A percentile compares a stretch with the other conserved stretches of the same genome.
Evolutionary conservation across 1,139 yeast species (phyloP).

Genomic region (Lodderomyces pseudojiufengensis): DNA sequence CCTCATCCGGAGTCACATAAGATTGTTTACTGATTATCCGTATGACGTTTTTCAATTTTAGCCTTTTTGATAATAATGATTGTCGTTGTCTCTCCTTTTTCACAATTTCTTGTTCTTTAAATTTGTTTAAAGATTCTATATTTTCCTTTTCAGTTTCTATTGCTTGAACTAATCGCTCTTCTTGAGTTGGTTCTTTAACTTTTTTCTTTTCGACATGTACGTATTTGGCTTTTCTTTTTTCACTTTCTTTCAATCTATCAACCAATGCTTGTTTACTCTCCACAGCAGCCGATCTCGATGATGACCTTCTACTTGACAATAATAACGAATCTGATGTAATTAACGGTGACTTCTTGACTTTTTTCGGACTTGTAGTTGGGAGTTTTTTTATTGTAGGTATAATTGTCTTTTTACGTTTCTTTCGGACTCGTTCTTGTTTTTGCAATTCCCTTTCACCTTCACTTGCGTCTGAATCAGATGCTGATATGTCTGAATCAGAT

Average conservation of each 20-base stretch:
- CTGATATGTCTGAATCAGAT: constrained; percentile 53
- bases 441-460: constrained; percentile 67
- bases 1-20: constrained; percentile 49
- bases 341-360: constrained; percentile 17
- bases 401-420: constrained; percentile 33
- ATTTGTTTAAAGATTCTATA: constrained; percentile 65
- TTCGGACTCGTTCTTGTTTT: constrained; percentile 44
- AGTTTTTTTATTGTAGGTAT: constrained; percentile 48
- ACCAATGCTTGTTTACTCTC: constrained; percentile 77
- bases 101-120: constrained; percentile 79
- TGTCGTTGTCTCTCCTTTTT: constrained; percentile 77
- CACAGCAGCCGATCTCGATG: constrained; percentile 75
- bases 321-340: constrained; percentile 48
- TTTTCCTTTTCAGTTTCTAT: constrained; percentile 79
- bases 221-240: constrained; percentile 54
- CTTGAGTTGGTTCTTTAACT: constrained; percentile 69
- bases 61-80: constrained; percentile 61
- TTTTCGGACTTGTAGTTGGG: constrained; percentile 14
- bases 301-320: constrained; percentile 57
- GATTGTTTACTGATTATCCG: constrained; percentile 44
- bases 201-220: constrained; percentile 38
- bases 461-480: constrained; percentile 52
- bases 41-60: constrained; percentile 53
- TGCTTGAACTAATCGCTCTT: constrained; percentile 81
- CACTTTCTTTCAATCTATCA: constrained; percentile 67